Base-by-base conservation (phyloP, 176 grass and related monocot genomes). In the Elaeis guineensis region DNA sequence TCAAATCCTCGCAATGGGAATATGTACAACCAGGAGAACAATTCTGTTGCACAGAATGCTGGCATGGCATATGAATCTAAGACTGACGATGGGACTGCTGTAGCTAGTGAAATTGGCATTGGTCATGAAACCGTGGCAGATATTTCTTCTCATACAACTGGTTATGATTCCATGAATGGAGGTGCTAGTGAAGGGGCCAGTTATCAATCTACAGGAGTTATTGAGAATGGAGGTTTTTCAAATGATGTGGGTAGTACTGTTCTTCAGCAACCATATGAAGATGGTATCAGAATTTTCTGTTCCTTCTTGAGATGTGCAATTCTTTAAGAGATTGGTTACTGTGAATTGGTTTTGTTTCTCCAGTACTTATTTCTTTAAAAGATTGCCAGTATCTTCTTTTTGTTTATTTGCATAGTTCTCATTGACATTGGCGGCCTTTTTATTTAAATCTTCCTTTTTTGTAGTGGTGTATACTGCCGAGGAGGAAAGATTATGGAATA, bases 401-500 rank as follows among this genome's bases (percentile, higher is more conserved):
- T 44, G 35, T 44, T 44, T 44, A 44, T 44, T 44, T 44, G 35
- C 2, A 44, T 12, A 12, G 35, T 44, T 44, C 35, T 44, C 35
- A 44, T 44, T 9, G 35, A 44, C 2, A 0, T 44, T 12, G 35
- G 35, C 14, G 11, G 11, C 35, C 35, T 32, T 60, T 59, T 25
- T 52, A 59, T 6, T 67, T 4, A 52, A 18, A 22, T 18, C 57
- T 71, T 39, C 62, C 8, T 71, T 21, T 77, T 22, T 49, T 25
- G 72, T 68, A 98, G 93, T 73, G 7, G 79, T 81, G 11, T 76
- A 76, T 77, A 89, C 93, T 19, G 78, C 85, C 0, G 93, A 98
- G 78, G 93, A 98, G 67, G 93, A 83, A 67, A 98, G 93, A 25
- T 74, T 98, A 51, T 98, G 93, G 93, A 73, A 62, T 64, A 67